A percentile compares a stretch with the other conserved stretches of the same genome.
Conservation (phyloP, 805 yeast species). For the Candida ponderosae region DNA sequence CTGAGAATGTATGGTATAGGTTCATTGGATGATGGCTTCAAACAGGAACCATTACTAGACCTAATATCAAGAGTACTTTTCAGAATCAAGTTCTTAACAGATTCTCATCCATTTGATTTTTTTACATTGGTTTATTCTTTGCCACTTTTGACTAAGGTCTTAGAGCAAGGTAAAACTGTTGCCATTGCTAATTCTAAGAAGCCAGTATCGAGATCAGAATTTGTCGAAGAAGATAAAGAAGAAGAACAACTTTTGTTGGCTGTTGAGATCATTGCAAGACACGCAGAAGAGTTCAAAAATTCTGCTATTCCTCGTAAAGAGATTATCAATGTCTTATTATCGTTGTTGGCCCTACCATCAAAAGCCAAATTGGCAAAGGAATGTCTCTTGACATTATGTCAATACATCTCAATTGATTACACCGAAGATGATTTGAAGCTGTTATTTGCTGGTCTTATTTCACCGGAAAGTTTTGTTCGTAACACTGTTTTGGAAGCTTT, state of each 20-base stretch:
- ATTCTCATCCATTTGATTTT: constrained; percentile 63
- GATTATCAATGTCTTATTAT: constrained; percentile 53
- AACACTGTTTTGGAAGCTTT: constrained; percentile 73
- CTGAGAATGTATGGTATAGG: constrained; percentile 46
- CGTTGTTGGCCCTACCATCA: constrained; percentile 63
- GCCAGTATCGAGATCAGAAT: constrained; percentile 51
- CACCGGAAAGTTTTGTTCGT: constrained; percentile 66
- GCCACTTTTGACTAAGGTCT: constrained; percentile 64
- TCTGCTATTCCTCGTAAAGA: constrained; percentile 60
- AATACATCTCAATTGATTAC: constrained; percentile 61
- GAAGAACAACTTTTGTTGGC: constrained; percentile 81
- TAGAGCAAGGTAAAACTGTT: constrained; percentile 55
- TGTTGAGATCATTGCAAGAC: constrained; percentile 63
- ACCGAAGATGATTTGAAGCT: constrained; percentile 48
- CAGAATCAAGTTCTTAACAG: constrained; percentile 65
- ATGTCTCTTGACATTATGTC: constrained; percentile 70
- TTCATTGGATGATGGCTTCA: constrained; percentile 35
- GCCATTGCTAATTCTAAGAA: constrained; percentile 47
- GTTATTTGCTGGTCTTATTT: constrained; percentile 47
- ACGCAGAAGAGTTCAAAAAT: constrained; percentile 62
- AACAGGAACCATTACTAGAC: constrained; percentile 44
- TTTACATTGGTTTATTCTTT: constrained; percentile 63
- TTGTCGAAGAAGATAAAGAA: constrained; percentile 75
- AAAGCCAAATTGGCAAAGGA: constrained; percentile 81
- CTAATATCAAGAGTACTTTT: constrained; percentile 62